Evolutionary conservation across 208 protist species (phyloP).

Genomic region (Acanthamoeba sp.): DNA sequence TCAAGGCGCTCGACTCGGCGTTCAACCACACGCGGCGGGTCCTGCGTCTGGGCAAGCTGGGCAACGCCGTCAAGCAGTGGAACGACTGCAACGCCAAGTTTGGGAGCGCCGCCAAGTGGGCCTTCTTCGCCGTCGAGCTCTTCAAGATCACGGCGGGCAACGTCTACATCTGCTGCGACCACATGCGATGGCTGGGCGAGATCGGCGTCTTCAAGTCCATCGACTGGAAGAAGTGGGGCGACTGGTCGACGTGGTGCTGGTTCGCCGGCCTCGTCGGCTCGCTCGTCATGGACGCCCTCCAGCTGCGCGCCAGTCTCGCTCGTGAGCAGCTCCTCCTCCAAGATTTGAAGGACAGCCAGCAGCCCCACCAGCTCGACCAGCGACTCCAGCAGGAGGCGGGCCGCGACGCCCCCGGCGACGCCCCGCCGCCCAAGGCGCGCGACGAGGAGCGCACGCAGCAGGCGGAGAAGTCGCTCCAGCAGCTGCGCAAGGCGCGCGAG

Average conservation of each 20-base stretch:
- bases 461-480: background rate
- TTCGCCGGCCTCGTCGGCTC: background rate
- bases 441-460: background rate
- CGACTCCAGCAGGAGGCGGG: no score
- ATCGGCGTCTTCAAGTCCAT: conserved; percentile 40
- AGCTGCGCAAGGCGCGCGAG: background rate
- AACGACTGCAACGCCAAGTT: background rate
- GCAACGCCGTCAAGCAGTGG: background rate
- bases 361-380: background rate
- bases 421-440: no score
- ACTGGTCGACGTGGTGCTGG: conserved; percentile 32
- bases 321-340: conserved; percentile 33
- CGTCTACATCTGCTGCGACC: conserved; percentile 9
- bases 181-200: background rate
- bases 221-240: conserved; percentile 7
- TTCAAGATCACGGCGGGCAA: background rate
- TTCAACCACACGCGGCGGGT: conserved; percentile 16
- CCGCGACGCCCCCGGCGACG: background rate
- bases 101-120: background rate
- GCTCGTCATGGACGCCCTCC: conserved; percentile 29
- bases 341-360: conserved; percentile 21
- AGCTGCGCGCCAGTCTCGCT: background rate
- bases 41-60: conserved; percentile 26
- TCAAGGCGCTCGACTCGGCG: background rate
- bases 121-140: background rate